Conservation (phyloP, 2,329 filamentous ascomycete species). For the Furcasterigmium sp. region DNA sequence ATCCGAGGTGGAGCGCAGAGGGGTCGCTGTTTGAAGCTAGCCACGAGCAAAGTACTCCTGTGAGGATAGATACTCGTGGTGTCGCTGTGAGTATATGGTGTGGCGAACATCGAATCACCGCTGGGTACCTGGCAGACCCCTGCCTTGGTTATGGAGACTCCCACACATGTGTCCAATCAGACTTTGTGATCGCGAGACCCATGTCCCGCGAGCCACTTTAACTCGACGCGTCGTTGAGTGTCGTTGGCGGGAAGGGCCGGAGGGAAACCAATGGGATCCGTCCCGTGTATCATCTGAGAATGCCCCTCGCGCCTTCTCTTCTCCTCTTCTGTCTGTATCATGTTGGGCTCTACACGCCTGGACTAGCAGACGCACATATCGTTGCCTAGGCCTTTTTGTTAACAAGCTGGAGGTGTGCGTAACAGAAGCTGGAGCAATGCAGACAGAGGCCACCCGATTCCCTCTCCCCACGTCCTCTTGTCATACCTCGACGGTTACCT, state of each 20-base stretch:
- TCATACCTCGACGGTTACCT: background rate
- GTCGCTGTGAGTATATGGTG: background rate
- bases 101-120: background rate
- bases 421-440: background rate
- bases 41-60: background rate
- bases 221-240: slow-evolving; percentile 4
- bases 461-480: background rate
- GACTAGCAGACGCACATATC: background rate
- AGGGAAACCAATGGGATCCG: background rate
- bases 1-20: too few species aligned
- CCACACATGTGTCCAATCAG: background rate
- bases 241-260: slow-evolving; percentile 1
- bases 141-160: background rate
- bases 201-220: slow-evolving; percentile 5
- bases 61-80: background rate
- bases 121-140: background rate
- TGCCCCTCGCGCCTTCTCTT: background rate
- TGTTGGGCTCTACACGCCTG: background rate
- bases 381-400: background rate
- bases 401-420: background rate
- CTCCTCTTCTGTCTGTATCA: background rate
- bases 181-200: background rate
- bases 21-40: slow-evolving; percentile 3
- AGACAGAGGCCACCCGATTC: too few species aligned
- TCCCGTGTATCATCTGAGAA: background rate